Evolutionary conservation across 495 filamentous ascomycete species (phyloP).

Genomic region (Aspergillus campestris): DNA sequence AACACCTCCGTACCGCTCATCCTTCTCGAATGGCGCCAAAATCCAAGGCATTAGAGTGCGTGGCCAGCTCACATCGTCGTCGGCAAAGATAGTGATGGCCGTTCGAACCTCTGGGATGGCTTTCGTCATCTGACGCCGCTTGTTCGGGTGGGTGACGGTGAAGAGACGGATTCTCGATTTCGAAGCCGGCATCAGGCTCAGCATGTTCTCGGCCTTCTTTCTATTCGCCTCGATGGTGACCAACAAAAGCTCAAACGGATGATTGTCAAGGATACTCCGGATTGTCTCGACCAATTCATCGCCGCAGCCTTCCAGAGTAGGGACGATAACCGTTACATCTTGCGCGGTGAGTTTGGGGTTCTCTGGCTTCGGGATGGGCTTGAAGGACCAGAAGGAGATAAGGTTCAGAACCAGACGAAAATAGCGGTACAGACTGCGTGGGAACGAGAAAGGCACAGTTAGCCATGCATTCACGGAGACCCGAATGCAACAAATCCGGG

Average conservation of each 20-base stretch:
- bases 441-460: neutral
- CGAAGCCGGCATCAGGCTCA: constrained; percentile 41
- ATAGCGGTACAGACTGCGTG: constrained; percentile 50
- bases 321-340: constrained; percentile 70
- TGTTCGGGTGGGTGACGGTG: constrained; percentile 59
- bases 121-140: constrained; percentile 73
- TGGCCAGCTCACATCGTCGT: constrained; percentile 86
- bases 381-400: constrained; percentile 55
- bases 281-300: constrained; percentile 52
- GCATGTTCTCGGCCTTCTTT: constrained; percentile 44
- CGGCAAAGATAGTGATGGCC: constrained; percentile 69
- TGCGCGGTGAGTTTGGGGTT: constrained; percentile 55
- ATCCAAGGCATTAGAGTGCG: constrained; percentile 70
- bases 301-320: constrained; percentile 57
- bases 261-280: constrained; percentile 46
- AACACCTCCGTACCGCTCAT: constrained; percentile 66
- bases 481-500: neutral
- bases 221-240: constrained; percentile 59
- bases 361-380: constrained; percentile 52
- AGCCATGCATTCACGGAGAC: constrained; percentile 6
- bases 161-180: constrained; percentile 44
- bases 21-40: constrained; percentile 70
- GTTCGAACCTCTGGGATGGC: constrained; percentile 71
- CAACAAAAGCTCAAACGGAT: constrained; percentile 50
- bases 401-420: constrained; percentile 57